Base-by-base conservation (phyloP, 2,329 filamentous ascomycete species). In the Penicillium sp. region DNA sequence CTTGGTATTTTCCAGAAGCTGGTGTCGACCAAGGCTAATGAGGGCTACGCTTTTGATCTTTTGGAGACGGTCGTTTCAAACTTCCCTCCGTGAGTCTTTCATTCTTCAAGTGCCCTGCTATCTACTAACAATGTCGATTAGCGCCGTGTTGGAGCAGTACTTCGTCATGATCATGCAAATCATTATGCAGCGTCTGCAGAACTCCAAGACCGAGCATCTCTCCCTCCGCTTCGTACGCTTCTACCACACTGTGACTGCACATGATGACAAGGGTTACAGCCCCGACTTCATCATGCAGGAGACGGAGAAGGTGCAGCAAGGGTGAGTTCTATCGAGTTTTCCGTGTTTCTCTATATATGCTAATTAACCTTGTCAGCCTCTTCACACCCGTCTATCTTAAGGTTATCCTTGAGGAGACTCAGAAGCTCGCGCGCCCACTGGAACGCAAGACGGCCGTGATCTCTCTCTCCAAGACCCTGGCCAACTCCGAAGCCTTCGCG, bases 1-100 rank as follows among this genome's bases (percentile, higher is more conserved):
- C 77, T 98, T n/a, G 88, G 89, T 47, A 93, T 98, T 53, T 98
- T 97, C 77, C 91, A 97, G 67, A 90, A 88, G 61, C 79, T 98
- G 9, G 76, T 96, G 34, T 78, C 79, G 3, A 83, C 80, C 56
- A 95, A 93, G 71, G 84, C 85, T 50, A 90, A 90, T 40, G 93
- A 98, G 65, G 76, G 81, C 16, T 84, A 90, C 61, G 88, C 85
- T 0, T 95, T 97, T 62, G 93, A 98, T 63, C 78, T 98, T 38
- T 76, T 98, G 49, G 93, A 98, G 64, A 79, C 85, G 3, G 76
- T 95, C 41, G 75, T 95, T 50, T 77, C 80, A 40, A 80, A 81
- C 7, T 85, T 95, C 60, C 81, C 88, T 41, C 77, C 80, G 76
- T 87, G 77, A 68, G 85, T 76, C 11, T 9, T 22, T 7, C 45